Evolutionary conservation across 441 rosid genomes (phyloP).

Genomic region (Corymbia calophylla): DNA sequence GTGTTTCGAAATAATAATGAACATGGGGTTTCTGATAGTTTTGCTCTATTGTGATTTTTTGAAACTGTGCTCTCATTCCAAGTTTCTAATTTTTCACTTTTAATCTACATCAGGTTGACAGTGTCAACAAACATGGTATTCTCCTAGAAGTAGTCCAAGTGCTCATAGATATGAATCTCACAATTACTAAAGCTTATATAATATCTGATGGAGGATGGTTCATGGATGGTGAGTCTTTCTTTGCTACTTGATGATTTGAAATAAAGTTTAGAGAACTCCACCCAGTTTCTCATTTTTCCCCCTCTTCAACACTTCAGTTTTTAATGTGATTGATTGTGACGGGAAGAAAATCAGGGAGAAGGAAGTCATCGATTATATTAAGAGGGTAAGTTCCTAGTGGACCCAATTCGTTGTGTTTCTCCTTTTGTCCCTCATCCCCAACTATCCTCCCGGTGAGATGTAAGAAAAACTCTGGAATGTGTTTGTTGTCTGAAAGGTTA

Average conservation of each 20-base stretch:
- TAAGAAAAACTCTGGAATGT: not conserved
- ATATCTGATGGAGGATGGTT: slow-evolving; percentile 17
- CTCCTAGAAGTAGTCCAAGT: slow-evolving; percentile 14
- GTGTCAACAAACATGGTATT: slow-evolving; percentile 13
- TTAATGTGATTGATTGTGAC: slow-evolving; percentile 1
- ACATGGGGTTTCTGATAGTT: not conserved
- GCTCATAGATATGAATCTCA: slow-evolving; percentile 14
- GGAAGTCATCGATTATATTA: not conserved
- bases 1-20: not conserved
- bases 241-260: not conserved
- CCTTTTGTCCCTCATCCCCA: not conserved
- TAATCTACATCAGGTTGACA: not conserved
- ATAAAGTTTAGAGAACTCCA: not conserved
- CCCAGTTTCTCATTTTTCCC: not conserved
- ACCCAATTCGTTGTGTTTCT: not conserved
- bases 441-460: not conserved
- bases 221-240: slow-evolving; percentile 11
- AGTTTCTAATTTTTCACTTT: not conserved
- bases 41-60: not conserved
- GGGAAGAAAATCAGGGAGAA: slow-evolving; percentile 4
- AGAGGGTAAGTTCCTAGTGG: not conserved
- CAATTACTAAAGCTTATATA: slow-evolving; percentile 12
- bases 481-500: not conserved
- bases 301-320: not conserved
- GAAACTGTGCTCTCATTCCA: not conserved